Conservation (phyloP, 768 basidiomycete species). For the Clavulina sp. region DNA sequence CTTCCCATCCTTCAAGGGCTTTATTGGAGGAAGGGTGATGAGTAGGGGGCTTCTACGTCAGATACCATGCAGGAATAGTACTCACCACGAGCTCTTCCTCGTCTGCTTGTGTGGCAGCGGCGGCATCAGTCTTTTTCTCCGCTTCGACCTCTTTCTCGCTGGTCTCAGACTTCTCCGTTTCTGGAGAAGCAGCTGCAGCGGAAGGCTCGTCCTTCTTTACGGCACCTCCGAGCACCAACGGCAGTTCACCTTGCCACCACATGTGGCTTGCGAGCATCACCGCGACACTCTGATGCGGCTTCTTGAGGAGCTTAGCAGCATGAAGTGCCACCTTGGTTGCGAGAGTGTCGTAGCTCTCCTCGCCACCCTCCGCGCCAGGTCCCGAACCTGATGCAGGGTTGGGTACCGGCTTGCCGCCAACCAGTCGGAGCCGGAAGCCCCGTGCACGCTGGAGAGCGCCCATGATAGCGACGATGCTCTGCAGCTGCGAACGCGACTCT, state of each 20-base stretch:
- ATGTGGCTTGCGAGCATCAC: constrained; percentile 90
- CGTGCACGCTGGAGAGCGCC: constrained; percentile 72
- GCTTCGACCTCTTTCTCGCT: not conserved
- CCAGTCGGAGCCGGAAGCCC: no score
- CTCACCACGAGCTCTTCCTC: not conserved
- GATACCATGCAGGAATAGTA: no score
- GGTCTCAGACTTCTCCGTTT: not conserved
- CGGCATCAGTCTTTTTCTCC: not conserved
- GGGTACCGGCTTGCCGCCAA: no score
- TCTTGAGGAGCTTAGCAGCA: constrained; percentile 90
- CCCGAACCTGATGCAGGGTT: no score
- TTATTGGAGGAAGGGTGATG: not conserved
- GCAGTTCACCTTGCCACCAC: constrained; percentile 76
- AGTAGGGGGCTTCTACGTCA: no score
- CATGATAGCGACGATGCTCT: constrained; percentile 93
- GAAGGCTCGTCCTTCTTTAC: not conserved
- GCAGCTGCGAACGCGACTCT: constrained; percentile 85
- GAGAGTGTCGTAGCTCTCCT: constrained; percentile 91
- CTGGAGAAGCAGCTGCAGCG: not conserved
- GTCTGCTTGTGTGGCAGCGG: not conserved
- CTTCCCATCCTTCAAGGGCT: constrained; percentile 63
- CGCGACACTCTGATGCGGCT: constrained; percentile 92
- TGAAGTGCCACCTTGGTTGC: constrained; percentile 98
- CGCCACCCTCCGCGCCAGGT: no score
- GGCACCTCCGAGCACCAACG: not conserved